Evolutionary conservation across 2,329 filamentous ascomycete species (phyloP).

Genomic region (Venturia oleaginea): DNA sequence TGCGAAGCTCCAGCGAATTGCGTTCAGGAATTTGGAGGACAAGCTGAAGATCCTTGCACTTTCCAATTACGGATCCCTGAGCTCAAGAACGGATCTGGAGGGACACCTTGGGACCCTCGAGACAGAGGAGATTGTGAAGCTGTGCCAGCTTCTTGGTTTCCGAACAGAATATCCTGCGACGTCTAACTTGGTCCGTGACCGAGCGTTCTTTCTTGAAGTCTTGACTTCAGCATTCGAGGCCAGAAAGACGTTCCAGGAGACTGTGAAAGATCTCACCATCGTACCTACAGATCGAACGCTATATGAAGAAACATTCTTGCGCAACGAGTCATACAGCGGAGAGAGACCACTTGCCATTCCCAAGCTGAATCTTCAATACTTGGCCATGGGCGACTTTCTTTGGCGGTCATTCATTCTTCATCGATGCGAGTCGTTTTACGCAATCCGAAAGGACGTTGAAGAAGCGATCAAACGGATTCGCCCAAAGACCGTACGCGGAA

Average conservation of each 20-base stretch:
- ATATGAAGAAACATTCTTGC: slow-evolving; percentile 68
- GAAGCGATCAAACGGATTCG: slow-evolving; percentile 69
- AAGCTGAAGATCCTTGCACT: slow-evolving; percentile 87
- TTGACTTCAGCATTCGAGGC: slow-evolving; percentile 68
- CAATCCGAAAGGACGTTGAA: slow-evolving; percentile 85
- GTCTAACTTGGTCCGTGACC: slow-evolving; percentile 53
- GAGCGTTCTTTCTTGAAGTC: slow-evolving; percentile 59
- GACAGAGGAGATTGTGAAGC: slow-evolving; percentile 61
- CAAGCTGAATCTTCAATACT: slow-evolving; percentile 90
- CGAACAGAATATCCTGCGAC: slow-evolving; percentile 73
- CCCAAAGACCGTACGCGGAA: slow-evolving; percentile 55
- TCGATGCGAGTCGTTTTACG: slow-evolving; percentile 85
- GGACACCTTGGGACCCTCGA: slow-evolving; percentile 63
- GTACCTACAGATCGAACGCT: slow-evolving; percentile 77
- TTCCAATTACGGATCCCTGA: slow-evolving; percentile 85
- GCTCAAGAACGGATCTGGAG: slow-evolving; percentile 69
- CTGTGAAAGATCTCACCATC: slow-evolving; percentile 58
- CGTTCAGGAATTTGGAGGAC: slow-evolving; percentile 74
- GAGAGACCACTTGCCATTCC: slow-evolving; percentile 81
- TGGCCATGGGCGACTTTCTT: slow-evolving; percentile 92
- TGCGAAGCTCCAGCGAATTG: slow-evolving; percentile 68
- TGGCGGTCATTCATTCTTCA: slow-evolving; percentile 89
- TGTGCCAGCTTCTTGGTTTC: slow-evolving; percentile 66
- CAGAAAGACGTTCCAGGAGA: slow-evolving; percentile 73
- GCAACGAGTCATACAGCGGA: slow-evolving; percentile 81